These are phyloP conservation scores for Alloteropsis angusta DNA, from an alignment of 202 grass and related monocot species.

Conservation along the genomic window DNA sequence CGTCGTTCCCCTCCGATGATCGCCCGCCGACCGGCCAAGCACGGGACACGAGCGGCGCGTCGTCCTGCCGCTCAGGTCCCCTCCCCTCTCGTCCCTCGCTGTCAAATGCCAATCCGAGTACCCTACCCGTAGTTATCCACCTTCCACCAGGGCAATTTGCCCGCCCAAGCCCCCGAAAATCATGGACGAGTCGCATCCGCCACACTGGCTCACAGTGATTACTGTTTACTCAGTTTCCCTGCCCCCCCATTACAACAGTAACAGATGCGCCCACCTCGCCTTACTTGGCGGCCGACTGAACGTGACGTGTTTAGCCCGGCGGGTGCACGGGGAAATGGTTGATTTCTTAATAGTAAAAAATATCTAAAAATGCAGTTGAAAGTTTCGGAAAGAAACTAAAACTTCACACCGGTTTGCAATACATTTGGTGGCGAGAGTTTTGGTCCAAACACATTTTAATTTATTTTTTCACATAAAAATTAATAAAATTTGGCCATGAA, in stretches of 20 bases:
- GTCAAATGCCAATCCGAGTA: background rate
- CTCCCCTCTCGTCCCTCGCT: too few species aligned
- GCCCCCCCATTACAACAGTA: too few species aligned
- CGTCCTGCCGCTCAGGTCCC: background rate
- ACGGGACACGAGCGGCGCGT: background rate
- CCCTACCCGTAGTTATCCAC: background rate
- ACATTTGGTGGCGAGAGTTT: too few species aligned
- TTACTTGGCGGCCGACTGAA: background rate
- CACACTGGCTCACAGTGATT: background rate
- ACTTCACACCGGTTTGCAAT: too few species aligned
- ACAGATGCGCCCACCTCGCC: too few species aligned
- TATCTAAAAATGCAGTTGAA: too few species aligned
- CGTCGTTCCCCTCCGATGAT: background rate
- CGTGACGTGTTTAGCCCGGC: background rate
- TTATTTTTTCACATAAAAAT: too few species aligned
- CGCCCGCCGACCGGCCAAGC: background rate
- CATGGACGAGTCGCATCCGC: background rate
- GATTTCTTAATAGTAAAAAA: too few species aligned
- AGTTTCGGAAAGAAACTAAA: too few species aligned
- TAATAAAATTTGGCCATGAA: too few species aligned
- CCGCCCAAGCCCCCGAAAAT: background rate
- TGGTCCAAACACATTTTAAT: too few species aligned
- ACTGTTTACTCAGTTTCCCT: background rate
- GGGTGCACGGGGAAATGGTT: too few species aligned
- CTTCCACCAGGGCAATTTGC: background rate